phyloP scores from a whole-genome alignment of 2,329 filamentous ascomycete genomes.

The Apiospora phragmitis region DNA sequence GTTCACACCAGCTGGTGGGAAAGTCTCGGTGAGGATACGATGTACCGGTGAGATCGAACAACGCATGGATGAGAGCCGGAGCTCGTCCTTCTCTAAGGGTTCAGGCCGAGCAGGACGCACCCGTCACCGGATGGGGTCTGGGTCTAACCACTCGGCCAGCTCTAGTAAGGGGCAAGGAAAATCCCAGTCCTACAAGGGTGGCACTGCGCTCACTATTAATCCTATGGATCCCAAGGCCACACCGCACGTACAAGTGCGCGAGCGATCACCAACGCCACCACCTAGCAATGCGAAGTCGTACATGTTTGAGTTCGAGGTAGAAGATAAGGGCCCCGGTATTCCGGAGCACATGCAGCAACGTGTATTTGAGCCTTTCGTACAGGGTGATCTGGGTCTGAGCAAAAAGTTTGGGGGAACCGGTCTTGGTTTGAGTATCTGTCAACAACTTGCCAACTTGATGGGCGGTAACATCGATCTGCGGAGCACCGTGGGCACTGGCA shows the following conservation, averaged over 20 bases:
- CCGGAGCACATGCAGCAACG: constrained; percentile 73
- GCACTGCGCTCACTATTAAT: constrained; percentile 63
- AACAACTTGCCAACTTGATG: constrained; percentile 83
- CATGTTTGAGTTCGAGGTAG: constrained; percentile 82
- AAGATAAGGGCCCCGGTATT: constrained; percentile 87
- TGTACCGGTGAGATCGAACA: constrained; percentile 64
- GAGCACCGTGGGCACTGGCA: constrained; percentile 73
- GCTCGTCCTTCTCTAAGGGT: constrained; percentile 52
- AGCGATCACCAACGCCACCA: constrained; percentile 60
- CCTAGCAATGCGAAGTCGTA: constrained; percentile 65
- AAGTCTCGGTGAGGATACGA: constrained; percentile 73
- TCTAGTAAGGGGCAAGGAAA: constrained; percentile 40
- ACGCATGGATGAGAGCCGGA: constrained; percentile 45
- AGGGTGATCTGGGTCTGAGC: constrained; percentile 85
- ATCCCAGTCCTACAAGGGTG: constrained; percentile 35
- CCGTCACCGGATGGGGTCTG: constrained; percentile 48
- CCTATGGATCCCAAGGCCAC: constrained; percentile 57
- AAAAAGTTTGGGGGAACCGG: constrained; percentile 91
- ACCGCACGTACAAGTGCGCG: constrained; percentile 48
- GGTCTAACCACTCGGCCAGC: constrained; percentile 50
- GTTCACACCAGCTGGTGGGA: constrained; percentile 78
- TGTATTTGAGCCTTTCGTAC: constrained; percentile 93
- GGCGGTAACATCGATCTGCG: constrained; percentile 71
- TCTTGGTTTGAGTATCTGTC: constrained; percentile 84
- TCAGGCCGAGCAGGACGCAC: constrained; percentile 42